Conservation (phyloP, 108 stramenopile genomes). For the Aureococcus anophagefferens region DNA sequence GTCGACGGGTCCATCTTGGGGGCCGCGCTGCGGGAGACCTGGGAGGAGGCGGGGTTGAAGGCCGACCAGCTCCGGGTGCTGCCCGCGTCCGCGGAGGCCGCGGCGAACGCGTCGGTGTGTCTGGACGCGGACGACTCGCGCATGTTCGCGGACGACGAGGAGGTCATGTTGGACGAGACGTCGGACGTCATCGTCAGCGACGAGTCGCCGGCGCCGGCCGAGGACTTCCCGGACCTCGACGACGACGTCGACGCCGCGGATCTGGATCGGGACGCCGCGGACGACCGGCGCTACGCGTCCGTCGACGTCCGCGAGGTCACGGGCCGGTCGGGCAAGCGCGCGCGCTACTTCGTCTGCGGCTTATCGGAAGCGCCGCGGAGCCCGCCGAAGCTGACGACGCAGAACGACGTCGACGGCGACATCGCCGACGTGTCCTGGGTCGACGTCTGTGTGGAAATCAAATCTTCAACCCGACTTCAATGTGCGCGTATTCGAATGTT, state of each 20-base stretch:
- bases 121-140: neutral
- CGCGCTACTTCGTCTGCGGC: conserved; percentile 2
- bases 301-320: neutral
- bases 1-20: neutral
- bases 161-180: neutral
- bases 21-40: neutral
- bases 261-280: neutral
- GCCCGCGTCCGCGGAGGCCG: neutral
- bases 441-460: no score
- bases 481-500: no score
- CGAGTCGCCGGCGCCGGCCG: neutral
- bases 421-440: neutral
- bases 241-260: neutral
- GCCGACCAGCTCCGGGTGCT: neutral
- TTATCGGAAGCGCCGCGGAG: neutral
- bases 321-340: neutral
- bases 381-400: neutral
- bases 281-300: neutral
- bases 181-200: no score
- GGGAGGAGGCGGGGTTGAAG: neutral
- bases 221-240: neutral
- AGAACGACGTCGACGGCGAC: neutral
- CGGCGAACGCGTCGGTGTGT: neutral
- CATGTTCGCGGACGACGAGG: neutral
- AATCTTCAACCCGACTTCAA: no score